These are phyloP conservation scores for Colletotrichum trifolii DNA, from an alignment of 2,329 filamentous ascomycete genomes.

Conservation along the genomic window DNA sequence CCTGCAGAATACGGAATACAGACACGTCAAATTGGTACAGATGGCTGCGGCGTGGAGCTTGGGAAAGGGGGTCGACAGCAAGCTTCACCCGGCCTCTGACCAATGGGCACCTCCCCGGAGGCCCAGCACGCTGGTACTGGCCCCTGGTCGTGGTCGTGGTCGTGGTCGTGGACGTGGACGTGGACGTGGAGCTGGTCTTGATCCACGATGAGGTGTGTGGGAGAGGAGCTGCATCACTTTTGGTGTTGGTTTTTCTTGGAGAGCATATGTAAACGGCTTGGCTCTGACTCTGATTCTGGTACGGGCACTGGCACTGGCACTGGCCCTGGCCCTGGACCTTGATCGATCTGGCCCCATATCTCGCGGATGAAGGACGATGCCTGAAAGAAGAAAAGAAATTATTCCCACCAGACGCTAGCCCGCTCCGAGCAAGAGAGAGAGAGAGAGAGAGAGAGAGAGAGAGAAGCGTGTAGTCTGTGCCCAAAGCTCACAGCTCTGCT, in stretches of 20 bases:
- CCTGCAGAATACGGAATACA: too few species aligned
- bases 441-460: too few species aligned
- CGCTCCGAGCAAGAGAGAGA: too few species aligned
- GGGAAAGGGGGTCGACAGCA: constrained; percentile 15
- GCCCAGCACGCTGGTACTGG: constrained; percentile 26
- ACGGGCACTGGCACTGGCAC: constrained; percentile 3
- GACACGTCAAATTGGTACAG: not conserved
- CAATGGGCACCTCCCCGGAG: constrained; percentile 33
- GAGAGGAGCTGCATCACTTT: too few species aligned
- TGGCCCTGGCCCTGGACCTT: constrained; percentile 10
- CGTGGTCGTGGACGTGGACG: too few species aligned
- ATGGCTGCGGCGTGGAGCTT: constrained; percentile 2
- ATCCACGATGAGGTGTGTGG: too few species aligned
- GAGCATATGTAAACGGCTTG: too few species aligned
- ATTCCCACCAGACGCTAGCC: constrained; percentile 1
- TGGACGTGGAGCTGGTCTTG: too few species aligned
- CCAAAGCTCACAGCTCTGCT: too few species aligned
- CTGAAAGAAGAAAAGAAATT: constrained; percentile 25
- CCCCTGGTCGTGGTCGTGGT: not conserved
- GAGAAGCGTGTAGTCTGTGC: too few species aligned
- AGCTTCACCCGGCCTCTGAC: constrained; percentile 19
- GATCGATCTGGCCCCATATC: constrained; percentile 17
- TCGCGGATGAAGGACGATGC: constrained; percentile 22
- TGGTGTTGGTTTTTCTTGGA: too few species aligned
- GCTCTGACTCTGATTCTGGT: not conserved